Percentiles rank a stretch among this genome's conserved stretches.
Conservation (phyloP, 2,329 filamentous ascomycete species). For the Cryphonectria japonica region DNA sequence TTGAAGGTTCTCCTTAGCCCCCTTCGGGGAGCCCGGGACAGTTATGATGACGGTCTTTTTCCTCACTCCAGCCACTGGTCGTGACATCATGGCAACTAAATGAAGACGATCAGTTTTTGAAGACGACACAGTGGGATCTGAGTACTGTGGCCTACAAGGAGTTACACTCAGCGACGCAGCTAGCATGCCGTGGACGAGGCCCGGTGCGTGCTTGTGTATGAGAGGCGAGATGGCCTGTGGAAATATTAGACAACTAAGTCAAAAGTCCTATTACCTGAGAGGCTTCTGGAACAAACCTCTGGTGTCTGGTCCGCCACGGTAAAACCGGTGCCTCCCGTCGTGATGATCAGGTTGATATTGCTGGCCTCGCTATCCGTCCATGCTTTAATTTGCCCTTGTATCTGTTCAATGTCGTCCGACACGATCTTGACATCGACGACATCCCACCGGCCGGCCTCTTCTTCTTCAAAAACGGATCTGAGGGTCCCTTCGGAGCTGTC, state of each 20-base stretch:
- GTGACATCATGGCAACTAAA: slow-evolving; percentile 92
- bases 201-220: slow-evolving; percentile 83
- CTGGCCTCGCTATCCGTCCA: slow-evolving; percentile 70
- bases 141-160: slow-evolving; percentile 68
- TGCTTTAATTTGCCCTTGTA: slow-evolving; percentile 71
- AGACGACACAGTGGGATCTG: not conserved
- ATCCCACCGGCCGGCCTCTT: slow-evolving; percentile 73
- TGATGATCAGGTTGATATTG: slow-evolving; percentile 75
- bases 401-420: slow-evolving; percentile 72
- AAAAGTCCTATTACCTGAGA: too few species aligned
- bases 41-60: slow-evolving; percentile 84
- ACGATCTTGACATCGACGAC: slow-evolving; percentile 75
- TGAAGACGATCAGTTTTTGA: slow-evolving; percentile 31
- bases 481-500: slow-evolving; percentile 74
- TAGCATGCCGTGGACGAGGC: slow-evolving; percentile 94
- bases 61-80: slow-evolving; percentile 86
- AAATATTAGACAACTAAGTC: slow-evolving; percentile 8
- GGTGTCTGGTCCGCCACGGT: slow-evolving; percentile 83
- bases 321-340: slow-evolving; percentile 93
- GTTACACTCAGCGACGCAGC: slow-evolving; percentile 82
- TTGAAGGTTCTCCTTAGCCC: slow-evolving; percentile 89
- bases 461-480: slow-evolving; percentile 67
- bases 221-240: slow-evolving; percentile 74
- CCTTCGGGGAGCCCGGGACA: slow-evolving; percentile 91
- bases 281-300: slow-evolving; percentile 61